Evolutionary conservation across 2,329 filamentous ascomycete genomes (phyloP), one percentile per base, ranked within the genome.

Genomic region (Ophiocordyceps camponoti-saundersi): DNA sequence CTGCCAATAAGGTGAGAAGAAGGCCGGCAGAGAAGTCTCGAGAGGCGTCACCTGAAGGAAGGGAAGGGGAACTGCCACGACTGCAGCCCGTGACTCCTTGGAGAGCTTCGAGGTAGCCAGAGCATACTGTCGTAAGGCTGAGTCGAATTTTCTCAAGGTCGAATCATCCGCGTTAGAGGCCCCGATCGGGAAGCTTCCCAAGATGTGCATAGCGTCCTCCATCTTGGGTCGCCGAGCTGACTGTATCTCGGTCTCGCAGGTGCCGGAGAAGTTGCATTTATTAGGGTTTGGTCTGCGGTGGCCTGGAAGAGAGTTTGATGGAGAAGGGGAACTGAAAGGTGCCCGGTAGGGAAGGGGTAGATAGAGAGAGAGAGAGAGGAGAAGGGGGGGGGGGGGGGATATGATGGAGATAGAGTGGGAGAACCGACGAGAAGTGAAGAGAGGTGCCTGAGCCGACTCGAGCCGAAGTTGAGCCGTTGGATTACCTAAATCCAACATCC

Each of bases 111-210:
- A 59, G 18, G 74, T 54, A 16, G 57, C 57, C 18, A 53, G 50
- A 21, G 64, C 55, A 50, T 75, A 70, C 0, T 53, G 46, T 49
- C 55, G 61, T 45, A 65, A 61, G 11, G 60, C 57, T 18, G 52
- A 52, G 52, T 77, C 65, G 53, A 69, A 72, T 44, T 54, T 48
- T 21, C 60, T 64, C 47, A 47, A 32, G 13, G 48, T 48, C 30
- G 64, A 53, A 46, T 58, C 52, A 2, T 48, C 46, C 36, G 51
- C 53, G 26, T 49, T 47, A 46, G 55, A 53, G 12, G 63, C 23
- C 23, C 23, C 23, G 23, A 26, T 60, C 48, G 67, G 63, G 50
- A 74, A 73, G 43, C 60, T 58, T 51, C 65, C 54, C 47, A 76
- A 62, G 42, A 61, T 48, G 29, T 44, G 47, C 40, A 48, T 51